Evolutionary conservation across 2,329 filamentous ascomycete species (phyloP), one percentile per base, ranked within the genome.

Genomic region (Reticulascus tulasneorum): DNA sequence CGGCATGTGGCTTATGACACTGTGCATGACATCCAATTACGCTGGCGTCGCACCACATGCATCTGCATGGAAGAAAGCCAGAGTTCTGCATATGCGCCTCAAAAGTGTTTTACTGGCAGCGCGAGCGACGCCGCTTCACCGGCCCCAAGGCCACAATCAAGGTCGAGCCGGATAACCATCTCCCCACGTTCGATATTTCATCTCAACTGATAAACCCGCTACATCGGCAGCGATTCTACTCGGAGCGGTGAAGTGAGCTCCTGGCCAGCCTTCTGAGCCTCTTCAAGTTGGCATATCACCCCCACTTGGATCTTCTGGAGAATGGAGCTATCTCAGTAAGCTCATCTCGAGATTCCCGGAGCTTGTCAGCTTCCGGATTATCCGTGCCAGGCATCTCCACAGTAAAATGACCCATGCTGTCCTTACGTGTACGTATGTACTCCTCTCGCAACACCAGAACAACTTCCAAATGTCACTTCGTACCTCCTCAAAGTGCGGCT

Each of bases 331-430:
- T n/a, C n/a, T 17, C 17, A 23, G 22, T 26, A 24, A 16, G 35
- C 35, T 22, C 25, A 41, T 11, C 13, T 30, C 24, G 33, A 37
- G 18, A 21, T 31, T 42, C 30, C 30, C 38, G 38, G 39, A 31
- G 39, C 37, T 35, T 37, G 27, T 40, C 36, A 40, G 28, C 31
- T 42, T 42, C 40, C 40, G 40, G 31, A 42, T 40, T 29, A 36
- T 40, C 40, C 40, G 32, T 40, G 31, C 40, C 18, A 36, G 27
- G 27, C 36, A 28, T 15, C 19, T 17, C 22, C 12, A 28, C 20
- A 24, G 36, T 31, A 32, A 27, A 10, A 9, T 12, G 10, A 18
- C 23, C 22, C 13, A 9, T 18, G 17, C 20, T 35, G 19, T 33
- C 39, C 39, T 34, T 30, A 36, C 20, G 35, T 28, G 27, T 29